These are phyloP conservation scores for Chytridium lagenaria DNA, from an alignment of 371 early-diverging fungal species.

Conservation along the genomic window DNA sequence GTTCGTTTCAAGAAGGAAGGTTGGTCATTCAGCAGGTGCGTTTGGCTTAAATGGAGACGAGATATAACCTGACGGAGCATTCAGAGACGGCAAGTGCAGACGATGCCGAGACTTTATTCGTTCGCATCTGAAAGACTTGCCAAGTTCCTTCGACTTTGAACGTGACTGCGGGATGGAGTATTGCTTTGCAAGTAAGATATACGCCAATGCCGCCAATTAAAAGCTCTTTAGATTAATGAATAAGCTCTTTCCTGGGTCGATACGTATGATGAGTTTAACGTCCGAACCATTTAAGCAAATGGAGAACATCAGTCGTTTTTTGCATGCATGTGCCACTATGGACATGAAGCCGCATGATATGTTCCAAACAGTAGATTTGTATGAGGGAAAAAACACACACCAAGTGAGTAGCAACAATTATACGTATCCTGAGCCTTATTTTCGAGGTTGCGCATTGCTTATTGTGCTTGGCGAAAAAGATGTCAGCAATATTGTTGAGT, in stretches of 20 bases:
- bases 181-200: slow-evolving; percentile 71
- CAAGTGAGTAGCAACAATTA: slow-evolving; percentile 53
- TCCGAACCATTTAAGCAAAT: slow-evolving; percentile 71
- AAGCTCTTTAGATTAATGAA: slow-evolving; percentile 67
- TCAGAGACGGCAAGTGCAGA: background rate
- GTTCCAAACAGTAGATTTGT: slow-evolving; percentile 91
- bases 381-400: slow-evolving; percentile 82
- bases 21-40: too few relatives aligned
- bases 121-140: slow-evolving; percentile 3
- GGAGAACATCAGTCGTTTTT: slow-evolving; percentile 67
- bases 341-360: slow-evolving; percentile 63
- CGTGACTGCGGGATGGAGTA: slow-evolving; percentile 75
- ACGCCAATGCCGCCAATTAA: background rate
- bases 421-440: background rate
- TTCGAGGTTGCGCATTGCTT: background rate
- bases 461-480: background rate
- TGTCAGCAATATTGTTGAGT: background rate
- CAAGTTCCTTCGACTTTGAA: slow-evolving; percentile 60
- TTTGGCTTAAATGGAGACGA: too few relatives aligned
- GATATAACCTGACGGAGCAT: background rate
- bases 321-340: slow-evolving; percentile 53
- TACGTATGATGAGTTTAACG: slow-evolving; percentile 71
- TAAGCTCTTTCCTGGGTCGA: slow-evolving; percentile 72
- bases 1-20: too few relatives aligned
- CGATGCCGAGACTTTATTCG: background rate